These are phyloP conservation scores for Canavalia ensiformis DNA, from an alignment of 306 rosid species.

Conservation along the genomic window DNA sequence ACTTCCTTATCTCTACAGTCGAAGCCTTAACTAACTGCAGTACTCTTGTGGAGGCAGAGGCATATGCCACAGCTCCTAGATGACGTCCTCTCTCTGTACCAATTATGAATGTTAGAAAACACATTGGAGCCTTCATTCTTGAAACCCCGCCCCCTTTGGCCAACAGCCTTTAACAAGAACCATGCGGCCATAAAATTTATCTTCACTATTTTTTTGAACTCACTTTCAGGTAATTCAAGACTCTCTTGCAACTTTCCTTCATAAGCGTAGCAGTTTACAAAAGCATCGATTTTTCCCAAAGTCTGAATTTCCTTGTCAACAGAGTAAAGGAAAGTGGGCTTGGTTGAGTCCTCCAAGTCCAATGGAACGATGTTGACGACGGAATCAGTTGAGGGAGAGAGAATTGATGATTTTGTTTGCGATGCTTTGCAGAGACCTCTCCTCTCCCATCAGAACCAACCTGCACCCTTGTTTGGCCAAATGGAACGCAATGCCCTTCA, in stretches of 20 bases:
- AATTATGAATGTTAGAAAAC: slow-evolving; percentile 63
- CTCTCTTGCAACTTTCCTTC: slow-evolving; percentile 78
- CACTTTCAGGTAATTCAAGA: slow-evolving; percentile 63
- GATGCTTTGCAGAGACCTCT: slow-evolving; percentile 49
- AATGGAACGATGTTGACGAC: slow-evolving; percentile 67
- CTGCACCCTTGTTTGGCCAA: slow-evolving; percentile 91
- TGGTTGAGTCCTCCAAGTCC: slow-evolving; percentile 68
- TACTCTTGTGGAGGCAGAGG: slow-evolving; percentile 69
- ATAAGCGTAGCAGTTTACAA: slow-evolving; percentile 75
- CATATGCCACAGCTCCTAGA: slow-evolving; percentile 80
- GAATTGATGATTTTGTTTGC: slow-evolving; percentile 53
- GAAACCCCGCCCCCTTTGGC: slow-evolving; percentile 71
- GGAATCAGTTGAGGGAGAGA: slow-evolving; percentile 41
- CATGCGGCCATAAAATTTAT: slow-evolving; percentile 80
- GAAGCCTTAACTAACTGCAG: slow-evolving; percentile 79
- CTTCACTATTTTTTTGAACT: slow-evolving; percentile 70
- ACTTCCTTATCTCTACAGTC: slow-evolving; percentile 57
- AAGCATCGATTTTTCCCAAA: slow-evolving; percentile 78
- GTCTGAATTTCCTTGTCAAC: slow-evolving; percentile 68
- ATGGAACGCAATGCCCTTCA: slow-evolving; percentile 68
- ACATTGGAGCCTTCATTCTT: slow-evolving; percentile 84
- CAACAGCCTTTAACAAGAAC: slow-evolving; percentile 80
- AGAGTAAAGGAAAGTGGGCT: slow-evolving; percentile 61
- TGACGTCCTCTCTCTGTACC: slow-evolving; percentile 85
- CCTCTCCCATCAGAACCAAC: slow-evolving; percentile 90